A percentile compares a stretch with the other conserved stretches of the same genome.
Evolutionary conservation across 116 monocot species (phyloP).

Genomic region (Zostera marina): DNA sequence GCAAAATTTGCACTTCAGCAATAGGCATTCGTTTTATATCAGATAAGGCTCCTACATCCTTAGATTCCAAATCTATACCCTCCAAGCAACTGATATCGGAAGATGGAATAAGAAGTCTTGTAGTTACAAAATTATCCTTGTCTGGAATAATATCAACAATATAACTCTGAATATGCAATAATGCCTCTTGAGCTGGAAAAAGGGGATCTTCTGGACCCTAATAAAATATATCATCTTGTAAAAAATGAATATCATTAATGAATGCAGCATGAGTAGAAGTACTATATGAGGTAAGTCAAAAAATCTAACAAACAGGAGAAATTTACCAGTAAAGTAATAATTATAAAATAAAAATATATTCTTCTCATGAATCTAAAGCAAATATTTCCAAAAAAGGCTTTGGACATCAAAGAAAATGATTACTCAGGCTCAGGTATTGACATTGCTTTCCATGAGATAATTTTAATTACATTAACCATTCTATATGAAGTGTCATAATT

Average conservation of each 20-base stretch:
- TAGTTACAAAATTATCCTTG: constrained; percentile 82
- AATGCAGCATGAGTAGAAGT: background rate
- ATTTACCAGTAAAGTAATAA: too few relatives aligned
- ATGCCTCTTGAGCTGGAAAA: constrained; percentile 97
- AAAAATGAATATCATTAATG: background rate
- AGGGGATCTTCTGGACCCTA: constrained; percentile 91
- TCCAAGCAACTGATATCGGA: constrained; percentile 61
- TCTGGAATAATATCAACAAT: constrained; percentile 90
- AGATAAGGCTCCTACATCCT: constrained; percentile 33
- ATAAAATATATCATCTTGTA: background rate
- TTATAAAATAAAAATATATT: too few relatives aligned
- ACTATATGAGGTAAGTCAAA: too few relatives aligned
- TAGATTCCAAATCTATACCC: constrained; percentile 36
- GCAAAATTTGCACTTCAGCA: constrained; percentile 76
- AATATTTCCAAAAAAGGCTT: too few relatives aligned
- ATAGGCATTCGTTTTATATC: constrained; percentile 45
- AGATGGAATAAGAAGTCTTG: constrained; percentile 68
- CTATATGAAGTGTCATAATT: too few relatives aligned
- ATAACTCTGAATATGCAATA: constrained; percentile 79
- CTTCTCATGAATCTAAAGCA: too few relatives aligned
- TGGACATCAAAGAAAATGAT: too few relatives aligned
- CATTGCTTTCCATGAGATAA: too few relatives aligned
- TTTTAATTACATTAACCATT: too few relatives aligned
- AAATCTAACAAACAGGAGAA: too few relatives aligned
- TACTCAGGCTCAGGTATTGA: too few relatives aligned